phyloP scores from a whole-genome alignment of 352 stramenopile genomes.

The Achlya hypogyna region DNA sequence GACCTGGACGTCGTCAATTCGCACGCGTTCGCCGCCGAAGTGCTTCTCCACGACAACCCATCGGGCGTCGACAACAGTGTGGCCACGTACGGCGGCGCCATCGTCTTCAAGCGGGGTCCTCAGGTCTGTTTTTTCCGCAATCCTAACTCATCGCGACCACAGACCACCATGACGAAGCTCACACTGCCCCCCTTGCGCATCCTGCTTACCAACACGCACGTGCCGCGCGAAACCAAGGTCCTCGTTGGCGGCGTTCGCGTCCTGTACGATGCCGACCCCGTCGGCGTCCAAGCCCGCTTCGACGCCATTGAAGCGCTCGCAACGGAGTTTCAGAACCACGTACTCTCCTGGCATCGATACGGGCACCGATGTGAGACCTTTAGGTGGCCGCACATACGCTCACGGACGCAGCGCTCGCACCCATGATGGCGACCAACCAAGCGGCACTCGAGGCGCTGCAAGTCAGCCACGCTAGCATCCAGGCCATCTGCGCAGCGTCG shows the following conservation, averaged over 20 bases:
- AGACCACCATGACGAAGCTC: neutral
- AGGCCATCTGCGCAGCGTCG: constrained; percentile 60
- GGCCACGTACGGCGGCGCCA: constrained; percentile 74
- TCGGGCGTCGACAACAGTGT: constrained; percentile 91
- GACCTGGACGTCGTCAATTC: constrained; percentile 54
- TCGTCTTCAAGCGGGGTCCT: constrained; percentile 62
- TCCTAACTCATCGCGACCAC: constrained; percentile 39
- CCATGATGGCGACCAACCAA: constrained; percentile 67
- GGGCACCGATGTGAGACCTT: neutral
- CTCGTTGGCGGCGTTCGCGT: constrained; percentile 70
- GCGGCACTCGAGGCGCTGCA: constrained; percentile 60
- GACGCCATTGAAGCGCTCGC: constrained; percentile 72
- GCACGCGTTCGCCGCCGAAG: constrained; percentile 82
- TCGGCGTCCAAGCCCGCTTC: constrained; percentile 46
- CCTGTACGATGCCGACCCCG: constrained; percentile 44
- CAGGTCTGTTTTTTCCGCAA: constrained; percentile 40
- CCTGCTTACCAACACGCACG: constrained; percentile 86
- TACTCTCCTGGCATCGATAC: neutral
- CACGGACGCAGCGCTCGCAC: constrained; percentile 33
- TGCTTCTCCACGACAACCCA: constrained; percentile 83
- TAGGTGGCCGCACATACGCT: constrained; percentile 28
- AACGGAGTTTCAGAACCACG: constrained; percentile 41
- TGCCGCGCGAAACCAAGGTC: constrained; percentile 80
- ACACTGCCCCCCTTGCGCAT: constrained; percentile 37
- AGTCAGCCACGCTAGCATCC: constrained; percentile 78